Evolutionary conservation across 2,329 filamentous ascomycete genomes (phyloP), one percentile per base, ranked within the genome.

Genomic region (Podosphaera xanthii): DNA sequence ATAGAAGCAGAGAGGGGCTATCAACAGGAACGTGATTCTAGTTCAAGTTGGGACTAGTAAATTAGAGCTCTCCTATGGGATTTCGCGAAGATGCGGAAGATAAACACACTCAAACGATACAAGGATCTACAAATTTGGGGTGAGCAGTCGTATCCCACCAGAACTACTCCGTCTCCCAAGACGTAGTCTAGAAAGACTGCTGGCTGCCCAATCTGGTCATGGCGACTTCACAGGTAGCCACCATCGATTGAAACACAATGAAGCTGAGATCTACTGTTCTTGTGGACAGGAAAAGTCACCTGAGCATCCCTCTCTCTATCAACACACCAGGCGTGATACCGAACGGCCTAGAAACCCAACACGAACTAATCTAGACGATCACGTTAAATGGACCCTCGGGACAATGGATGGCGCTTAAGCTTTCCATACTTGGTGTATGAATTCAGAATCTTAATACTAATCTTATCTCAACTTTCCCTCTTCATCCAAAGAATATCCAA

Each of bases 181-280:
- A 40, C 30, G 5, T 14, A 50, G n/a, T 50, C 31, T 38, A 33
- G 52, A 33, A 7, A 38, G n/a, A 14, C 14, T 54, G 10, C 31
- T 54, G 14, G 52, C 52, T 12, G 5, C 34, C 34, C 52, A 33
- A 5, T 54, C 10, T 33, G 30, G 52, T 12, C 52, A 54, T 30
- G 52, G 52, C 31, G 34, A 54, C 30, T 54, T 54, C 52, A 40
- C 48, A 59, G 57, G 60, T 44, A 52, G 59, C 59, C 48, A 57
- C 40, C 30, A 12, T 54, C 52, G 52, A 10, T 54, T 54, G 30
- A 54, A 52, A 38, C 12, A 54, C 31, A n/a, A 10, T 49, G 46
- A 49, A 49, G 46, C 46, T 22, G 30, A 6, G 30, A 49, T 49
- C 12, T n/a, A n/a, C 30, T 49, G 46, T 22, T 10, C 14, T 22